phyloP scores from a whole-genome alignment of 768 basidiomycete species.

The Mycena kentingensis region DNA sequence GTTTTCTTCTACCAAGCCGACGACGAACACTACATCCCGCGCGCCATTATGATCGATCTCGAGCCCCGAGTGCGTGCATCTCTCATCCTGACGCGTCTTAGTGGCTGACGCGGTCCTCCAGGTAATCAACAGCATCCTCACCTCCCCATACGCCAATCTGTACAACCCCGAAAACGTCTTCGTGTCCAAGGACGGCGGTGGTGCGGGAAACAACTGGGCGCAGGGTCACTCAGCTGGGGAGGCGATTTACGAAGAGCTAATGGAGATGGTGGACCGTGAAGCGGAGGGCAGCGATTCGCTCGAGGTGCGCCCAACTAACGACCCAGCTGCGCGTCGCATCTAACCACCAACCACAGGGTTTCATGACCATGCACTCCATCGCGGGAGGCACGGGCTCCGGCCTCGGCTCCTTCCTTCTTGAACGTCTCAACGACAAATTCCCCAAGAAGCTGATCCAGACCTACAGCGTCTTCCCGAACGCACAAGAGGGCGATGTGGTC shows the following conservation, averaged over 20 bases:
- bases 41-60: slow-evolving; percentile 93
- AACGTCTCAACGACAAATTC: slow-evolving; percentile 95
- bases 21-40: slow-evolving; percentile 97
- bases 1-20: slow-evolving; percentile 99
- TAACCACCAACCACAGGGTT: no score
- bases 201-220: slow-evolving; percentile 99
- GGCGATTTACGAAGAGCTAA: slow-evolving; percentile 89
- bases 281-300: slow-evolving; percentile 97
- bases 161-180: slow-evolving; percentile 99
- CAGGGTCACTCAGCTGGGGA: slow-evolving; percentile 92
- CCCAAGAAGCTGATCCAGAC: slow-evolving; percentile 99
- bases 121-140: slow-evolving; percentile 95
- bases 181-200: slow-evolving; percentile 95
- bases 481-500: slow-evolving; percentile 92
- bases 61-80: slow-evolving; percentile 81
- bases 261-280: slow-evolving; percentile 99
- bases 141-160: slow-evolving; percentile 83
- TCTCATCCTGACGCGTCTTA: not conserved
- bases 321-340: no score
- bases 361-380: slow-evolving; percentile 98
- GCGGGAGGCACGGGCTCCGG: slow-evolving; percentile 99
- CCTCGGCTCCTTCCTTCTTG: slow-evolving; percentile 95
- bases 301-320: no score
- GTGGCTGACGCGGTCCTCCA: slow-evolving; percentile 34
- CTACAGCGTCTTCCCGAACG: slow-evolving; percentile 97